Percentiles rank a stretch among this genome's conserved stretches.
Evolutionary conservation across 2,329 filamentous ascomycete genomes (phyloP).

Genomic region (Macrophomina phaseolina): DNA sequence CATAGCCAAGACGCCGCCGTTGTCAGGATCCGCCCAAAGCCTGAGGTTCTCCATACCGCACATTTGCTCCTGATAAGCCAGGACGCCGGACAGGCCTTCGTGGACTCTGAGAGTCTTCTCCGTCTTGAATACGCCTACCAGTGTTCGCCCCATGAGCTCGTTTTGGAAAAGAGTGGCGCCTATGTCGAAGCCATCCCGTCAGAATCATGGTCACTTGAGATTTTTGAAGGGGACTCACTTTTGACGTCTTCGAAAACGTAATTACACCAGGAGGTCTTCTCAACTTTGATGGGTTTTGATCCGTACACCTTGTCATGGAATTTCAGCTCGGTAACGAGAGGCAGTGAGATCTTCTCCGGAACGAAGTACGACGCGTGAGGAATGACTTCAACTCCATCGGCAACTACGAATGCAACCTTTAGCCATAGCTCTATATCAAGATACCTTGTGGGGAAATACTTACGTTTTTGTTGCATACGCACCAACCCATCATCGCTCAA

Average conservation of each 20-base stretch:
- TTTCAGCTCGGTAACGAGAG: conserved; percentile 44
- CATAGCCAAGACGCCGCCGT: conserved; percentile 50
- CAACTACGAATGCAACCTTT: conserved; percentile 17
- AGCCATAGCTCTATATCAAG: background rate
- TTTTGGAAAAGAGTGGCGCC: conserved; percentile 51
- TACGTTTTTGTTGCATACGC: conserved; percentile 49
- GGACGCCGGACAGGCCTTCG: conserved; percentile 48
- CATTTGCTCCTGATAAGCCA: conserved; percentile 56
- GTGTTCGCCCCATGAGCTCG: conserved; percentile 52
- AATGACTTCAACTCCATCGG: conserved; percentile 37
- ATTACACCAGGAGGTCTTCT: conserved; percentile 53
- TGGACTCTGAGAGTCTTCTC: conserved; percentile 53
- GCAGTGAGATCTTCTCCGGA: conserved; percentile 51
- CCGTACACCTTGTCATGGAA: conserved; percentile 49
- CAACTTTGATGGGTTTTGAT: conserved; percentile 38
- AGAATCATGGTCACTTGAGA: background rate
- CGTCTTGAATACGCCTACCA: conserved; percentile 51
- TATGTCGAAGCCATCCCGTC: conserved; percentile 13
- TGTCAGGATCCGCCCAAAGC: conserved; percentile 53
- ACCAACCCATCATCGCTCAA: conserved; percentile 50
- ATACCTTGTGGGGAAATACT: background rate
- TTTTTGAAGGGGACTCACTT: conserved; percentile 30
- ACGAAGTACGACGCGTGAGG: conserved; percentile 54
- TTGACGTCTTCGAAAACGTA: conserved; percentile 47
- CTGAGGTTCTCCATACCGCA: conserved; percentile 55